A percentile compares a stretch with the other conserved stretches of the same genome.
Conservation (phyloP, 2,329 filamentous ascomycete species). For the Monosporascus sp. region DNA sequence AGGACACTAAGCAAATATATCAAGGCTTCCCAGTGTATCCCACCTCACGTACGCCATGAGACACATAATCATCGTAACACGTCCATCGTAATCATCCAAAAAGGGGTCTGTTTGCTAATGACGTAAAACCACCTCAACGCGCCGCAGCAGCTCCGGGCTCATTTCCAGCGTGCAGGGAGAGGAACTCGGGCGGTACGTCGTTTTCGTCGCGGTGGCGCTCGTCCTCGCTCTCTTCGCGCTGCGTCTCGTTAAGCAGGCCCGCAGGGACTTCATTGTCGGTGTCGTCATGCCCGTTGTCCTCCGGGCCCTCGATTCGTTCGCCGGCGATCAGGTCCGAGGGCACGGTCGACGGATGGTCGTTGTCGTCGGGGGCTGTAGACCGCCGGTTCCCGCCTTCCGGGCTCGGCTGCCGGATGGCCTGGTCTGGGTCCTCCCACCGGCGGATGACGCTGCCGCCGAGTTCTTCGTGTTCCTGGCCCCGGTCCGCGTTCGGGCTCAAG, state of each 20-base stretch:
- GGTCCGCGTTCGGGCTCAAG: not conserved
- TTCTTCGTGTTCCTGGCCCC: conserved; percentile 18
- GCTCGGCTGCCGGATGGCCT: conserved; percentile 5
- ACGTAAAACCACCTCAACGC: not conserved
- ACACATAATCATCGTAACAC: no score
- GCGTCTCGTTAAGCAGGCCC: conserved; percentile 14
- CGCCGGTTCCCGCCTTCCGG: no score
- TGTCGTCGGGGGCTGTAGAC: no score
- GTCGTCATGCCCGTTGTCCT: conserved; percentile 15
- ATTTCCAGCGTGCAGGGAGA: conserved; percentile 36
- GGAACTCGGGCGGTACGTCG: conserved; percentile 46
- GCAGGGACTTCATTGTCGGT: conserved; percentile 38
- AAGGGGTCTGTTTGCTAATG: no score
- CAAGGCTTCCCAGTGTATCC: no score
- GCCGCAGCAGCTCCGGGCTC: not conserved
- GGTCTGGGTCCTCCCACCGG: conserved; percentile 21
- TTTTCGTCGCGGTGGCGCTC: conserved; percentile 28
- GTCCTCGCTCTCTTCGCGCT: conserved; percentile 10
- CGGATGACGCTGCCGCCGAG: conserved; percentile 28
- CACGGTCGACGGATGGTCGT: not conserved
- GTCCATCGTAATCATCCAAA: not conserved
- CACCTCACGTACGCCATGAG: no score
- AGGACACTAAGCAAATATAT: no score
- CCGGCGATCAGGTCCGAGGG: not conserved
- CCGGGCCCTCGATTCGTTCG: conserved; percentile 12